Evolutionary conservation across 768 basidiomycete species (phyloP).

Genomic region (Panellus pusillus): DNA sequence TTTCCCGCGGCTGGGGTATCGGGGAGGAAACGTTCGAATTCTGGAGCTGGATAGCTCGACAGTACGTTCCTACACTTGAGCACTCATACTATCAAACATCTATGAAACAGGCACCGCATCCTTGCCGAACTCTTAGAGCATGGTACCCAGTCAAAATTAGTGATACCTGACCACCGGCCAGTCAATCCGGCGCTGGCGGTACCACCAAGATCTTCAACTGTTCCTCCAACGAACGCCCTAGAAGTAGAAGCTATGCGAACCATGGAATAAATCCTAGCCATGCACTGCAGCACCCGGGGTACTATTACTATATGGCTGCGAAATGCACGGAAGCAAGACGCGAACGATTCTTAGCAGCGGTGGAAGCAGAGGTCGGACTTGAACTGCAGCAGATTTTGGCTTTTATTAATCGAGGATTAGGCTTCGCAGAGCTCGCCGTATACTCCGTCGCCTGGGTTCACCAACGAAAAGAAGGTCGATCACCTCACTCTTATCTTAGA

Average conservation of each 20-base stretch:
- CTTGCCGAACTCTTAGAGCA: constrained; percentile 90
- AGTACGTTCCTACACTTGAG: constrained; percentile 50
- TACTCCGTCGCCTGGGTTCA: constrained; percentile 64
- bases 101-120: constrained; percentile 67
- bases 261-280: constrained; percentile 78
- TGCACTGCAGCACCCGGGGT: constrained; percentile 87
- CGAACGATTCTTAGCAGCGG: constrained; percentile 60
- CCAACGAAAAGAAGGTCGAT: constrained; percentile 91
- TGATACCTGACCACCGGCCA: constrained; percentile 50
- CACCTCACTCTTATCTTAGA: constrained; percentile 83
- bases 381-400: background rate
- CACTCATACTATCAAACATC: background rate
- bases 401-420: constrained; percentile 12
- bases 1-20: constrained; percentile 92
- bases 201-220: constrained; percentile 21
- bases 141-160: constrained; percentile 63
- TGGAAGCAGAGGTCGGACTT: constrained; percentile 55
- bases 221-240: constrained; percentile 25
- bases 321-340: constrained; percentile 78
- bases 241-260: constrained; percentile 62
- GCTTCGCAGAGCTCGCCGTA: constrained; percentile 33
- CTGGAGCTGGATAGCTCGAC: constrained; percentile 95
- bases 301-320: constrained; percentile 89
- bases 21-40: constrained; percentile 96
- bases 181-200: constrained; percentile 19